Percentiles rank a stretch among this genome's conserved stretches.
These are phyloP conservation scores for Sporothrix sp. DNA, from an alignment of 2,329 filamentous ascomycete genomes.

Conservation along the genomic window DNA sequence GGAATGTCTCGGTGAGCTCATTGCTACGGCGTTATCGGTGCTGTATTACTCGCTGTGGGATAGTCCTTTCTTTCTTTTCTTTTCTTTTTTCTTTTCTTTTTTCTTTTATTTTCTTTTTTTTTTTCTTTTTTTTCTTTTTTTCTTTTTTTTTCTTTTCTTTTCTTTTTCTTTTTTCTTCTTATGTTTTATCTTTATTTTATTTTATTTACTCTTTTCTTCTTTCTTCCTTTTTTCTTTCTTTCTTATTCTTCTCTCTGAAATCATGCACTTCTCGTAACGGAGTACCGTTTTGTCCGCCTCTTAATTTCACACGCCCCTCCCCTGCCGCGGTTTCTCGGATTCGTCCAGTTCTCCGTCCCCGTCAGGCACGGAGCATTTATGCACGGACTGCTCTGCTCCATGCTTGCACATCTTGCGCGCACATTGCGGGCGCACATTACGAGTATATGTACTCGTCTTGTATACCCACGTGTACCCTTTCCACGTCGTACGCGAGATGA, in stretches of 20 bases:
- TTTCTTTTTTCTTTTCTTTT: neutral
- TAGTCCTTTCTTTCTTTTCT: too few species aligned
- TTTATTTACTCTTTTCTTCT: neutral
- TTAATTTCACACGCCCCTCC: neutral
- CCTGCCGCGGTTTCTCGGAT: slow-evolving; percentile 10
- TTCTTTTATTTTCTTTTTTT: too few species aligned
- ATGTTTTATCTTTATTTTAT: too few species aligned
- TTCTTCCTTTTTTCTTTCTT: too few species aligned
- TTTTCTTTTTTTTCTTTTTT: neutral
- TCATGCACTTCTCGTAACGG: neutral
- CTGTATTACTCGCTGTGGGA: too few species aligned
- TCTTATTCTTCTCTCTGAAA: neutral
- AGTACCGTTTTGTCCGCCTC: neutral
- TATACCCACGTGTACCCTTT: too few species aligned
- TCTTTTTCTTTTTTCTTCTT: neutral
- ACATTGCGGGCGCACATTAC: too few species aligned
- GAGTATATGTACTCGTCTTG: too few species aligned
- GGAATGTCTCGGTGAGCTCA: too few species aligned
- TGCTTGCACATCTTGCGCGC: too few species aligned
- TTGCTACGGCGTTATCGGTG: too few species aligned
- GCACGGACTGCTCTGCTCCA: neutral
- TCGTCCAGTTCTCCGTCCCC: slow-evolving; percentile 9
- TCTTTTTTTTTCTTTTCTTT: neutral
- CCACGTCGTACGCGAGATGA: too few species aligned
- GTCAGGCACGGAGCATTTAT: neutral